Conservation (phyloP, 345 rosid species). For the Schrenkiella parvula region DNA sequence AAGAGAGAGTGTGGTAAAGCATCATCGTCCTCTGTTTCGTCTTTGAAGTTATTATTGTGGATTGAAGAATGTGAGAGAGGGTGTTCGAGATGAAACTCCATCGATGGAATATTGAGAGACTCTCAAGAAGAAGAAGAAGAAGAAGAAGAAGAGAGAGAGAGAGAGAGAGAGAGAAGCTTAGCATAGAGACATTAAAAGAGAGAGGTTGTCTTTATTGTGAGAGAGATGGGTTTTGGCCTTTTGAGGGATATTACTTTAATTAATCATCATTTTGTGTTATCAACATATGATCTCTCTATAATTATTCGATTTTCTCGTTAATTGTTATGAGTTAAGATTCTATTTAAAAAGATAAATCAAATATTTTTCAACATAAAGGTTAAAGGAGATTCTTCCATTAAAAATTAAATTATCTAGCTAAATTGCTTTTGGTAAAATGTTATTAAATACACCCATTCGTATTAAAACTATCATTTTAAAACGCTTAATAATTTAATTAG, state of each 20-base stretch:
- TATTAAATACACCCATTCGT: background rate
- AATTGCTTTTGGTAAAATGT: background rate
- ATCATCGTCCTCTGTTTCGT: slow-evolving; percentile 9
- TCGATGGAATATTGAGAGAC: slow-evolving; percentile 23
- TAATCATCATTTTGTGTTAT: slow-evolving; percentile 1
- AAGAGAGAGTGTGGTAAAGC: slow-evolving; percentile 42
- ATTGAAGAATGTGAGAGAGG: slow-evolving; percentile 44
- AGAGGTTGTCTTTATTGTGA: slow-evolving; percentile 29
- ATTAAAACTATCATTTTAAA: background rate
- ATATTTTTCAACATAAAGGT: background rate
- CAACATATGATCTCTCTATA: slow-evolving; percentile 10
- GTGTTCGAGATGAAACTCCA: slow-evolving; percentile 78
- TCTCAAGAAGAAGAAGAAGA: slow-evolving; percentile 9
- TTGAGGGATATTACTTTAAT: slow-evolving; percentile 14
- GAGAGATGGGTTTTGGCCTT: slow-evolving; percentile 20
- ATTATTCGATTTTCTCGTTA: slow-evolving; percentile 1
- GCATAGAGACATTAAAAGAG: slow-evolving; percentile 27
- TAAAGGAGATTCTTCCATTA: background rate
- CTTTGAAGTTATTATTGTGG: background rate
- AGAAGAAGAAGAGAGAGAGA: background rate
- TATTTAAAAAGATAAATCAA: background rate
- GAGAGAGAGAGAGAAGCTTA: background rate
- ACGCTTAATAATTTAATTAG: background rate
- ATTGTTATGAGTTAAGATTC: background rate
- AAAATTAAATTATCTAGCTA: background rate